Base-by-base conservation (phyloP, 805 yeast species). In the Yarrowia sp. region DNA sequence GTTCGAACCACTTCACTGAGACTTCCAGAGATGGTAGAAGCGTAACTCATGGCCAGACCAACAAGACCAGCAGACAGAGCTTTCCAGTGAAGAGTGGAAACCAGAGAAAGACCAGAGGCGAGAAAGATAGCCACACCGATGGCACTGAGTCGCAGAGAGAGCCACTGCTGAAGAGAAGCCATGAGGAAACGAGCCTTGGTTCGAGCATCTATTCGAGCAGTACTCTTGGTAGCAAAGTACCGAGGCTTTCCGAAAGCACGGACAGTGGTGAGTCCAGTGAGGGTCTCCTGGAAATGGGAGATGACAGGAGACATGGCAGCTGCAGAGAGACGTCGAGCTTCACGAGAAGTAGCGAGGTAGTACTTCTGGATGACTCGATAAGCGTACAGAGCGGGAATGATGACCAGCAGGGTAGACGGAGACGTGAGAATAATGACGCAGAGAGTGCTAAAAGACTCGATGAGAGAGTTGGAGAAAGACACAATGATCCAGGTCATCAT, bases 161-260 rank as follows among this genome's bases (percentile, higher is more conserved):
- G 85, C 98, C 98, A 93, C 81, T 97, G 87, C 76, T 90, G 91
- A 7, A 95, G 87, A 76, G 89, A 90, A 64, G 89, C 85, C 12
- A 92, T 83, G 49, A 97, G 92, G 79, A 91, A 93, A 72, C 85
- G 87, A 0, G 96, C 95, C 73, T 89, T 84, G 89, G 91, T 85
- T 75, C 90, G 89, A 72, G 84, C 85, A 76, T 92, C 96, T 74
- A 91, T 84, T 71, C 72, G 72, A 26, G 64, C 53, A 32, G 67
- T 3, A 73, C 85, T 85, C 70, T 85, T 55, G 67, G 81, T 74
- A 77, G 83, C 79, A 78, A 92, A 92, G 70, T 96, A 81, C 5
- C 80, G 82, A 36, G 77, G 77, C 72, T 91, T 96, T n/a, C 83
- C 80, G 74, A 84, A 93, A 0, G 97, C 97, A 56, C 89, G 82